Percentiles rank a stretch among this genome's conserved stretches.
Conservation (phyloP, 1,139 yeast genomes). For the Arxiozyma bovina region DNA sequence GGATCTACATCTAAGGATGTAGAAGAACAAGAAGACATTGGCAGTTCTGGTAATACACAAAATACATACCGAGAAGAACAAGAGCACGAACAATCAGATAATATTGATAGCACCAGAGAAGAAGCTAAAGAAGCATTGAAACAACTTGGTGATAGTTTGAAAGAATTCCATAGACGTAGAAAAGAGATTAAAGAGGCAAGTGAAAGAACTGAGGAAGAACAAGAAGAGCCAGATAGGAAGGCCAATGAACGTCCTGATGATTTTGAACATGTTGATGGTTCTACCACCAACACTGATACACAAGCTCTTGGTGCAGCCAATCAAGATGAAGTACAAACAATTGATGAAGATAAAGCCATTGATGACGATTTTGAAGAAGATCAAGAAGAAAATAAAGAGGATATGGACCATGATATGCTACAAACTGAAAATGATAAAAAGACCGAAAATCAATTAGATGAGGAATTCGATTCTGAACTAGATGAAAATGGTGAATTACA, state of each 20-base stretch:
- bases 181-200: constrained; percentile 70
- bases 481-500: constrained; percentile 21
- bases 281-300: constrained; percentile 62
- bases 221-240: constrained; percentile 38
- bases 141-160: constrained; percentile 81
- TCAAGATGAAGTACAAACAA: constrained; percentile 65
- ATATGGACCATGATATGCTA: constrained; percentile 18
- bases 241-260: constrained; percentile 73
- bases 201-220: constrained; percentile 36
- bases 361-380: constrained; percentile 50
- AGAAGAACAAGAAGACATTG: constrained; percentile 62
- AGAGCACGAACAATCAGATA: constrained; percentile 25
- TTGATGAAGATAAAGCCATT: constrained; percentile 80
- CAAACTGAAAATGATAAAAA: constrained; percentile 18
- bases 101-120: constrained; percentile 57
- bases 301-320: constrained; percentile 92
- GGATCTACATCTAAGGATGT: constrained; percentile 66
- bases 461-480: constrained; percentile 31
- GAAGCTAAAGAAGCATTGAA: constrained; percentile 74
- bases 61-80: constrained; percentile 36
- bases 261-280: constrained; percentile 86
- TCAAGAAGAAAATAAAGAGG: constrained; percentile 32
- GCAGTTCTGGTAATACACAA: constrained; percentile 61
- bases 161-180: constrained; percentile 85
- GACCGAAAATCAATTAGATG: constrained; percentile 30